phyloP scores from a whole-genome alignment of 768 basidiomycete genomes.

The Kwoniella pini region DNA sequence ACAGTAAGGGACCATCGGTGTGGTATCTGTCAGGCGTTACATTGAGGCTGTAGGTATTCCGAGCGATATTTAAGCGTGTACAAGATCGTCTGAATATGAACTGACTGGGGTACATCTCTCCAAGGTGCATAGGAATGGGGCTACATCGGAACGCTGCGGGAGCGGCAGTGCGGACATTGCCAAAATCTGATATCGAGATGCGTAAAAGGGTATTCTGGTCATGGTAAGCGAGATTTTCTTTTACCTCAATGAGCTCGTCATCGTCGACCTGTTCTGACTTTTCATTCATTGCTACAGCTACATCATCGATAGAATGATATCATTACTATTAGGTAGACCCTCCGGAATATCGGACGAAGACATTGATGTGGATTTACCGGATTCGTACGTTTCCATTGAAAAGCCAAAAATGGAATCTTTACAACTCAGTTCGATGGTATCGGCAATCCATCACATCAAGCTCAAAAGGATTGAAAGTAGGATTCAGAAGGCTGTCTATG shows the following conservation, averaged over 20 bases:
- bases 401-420: background rate
- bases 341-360: constrained; percentile 41
- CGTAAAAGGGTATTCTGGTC: constrained; percentile 48
- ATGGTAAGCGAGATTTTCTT: constrained; percentile 17
- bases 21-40: constrained; percentile 27
- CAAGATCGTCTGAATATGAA: no score
- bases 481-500: constrained; percentile 24
- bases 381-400: background rate
- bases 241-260: constrained; percentile 18
- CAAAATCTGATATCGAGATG: constrained; percentile 24
- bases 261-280: background rate
- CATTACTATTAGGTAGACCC: constrained; percentile 37
- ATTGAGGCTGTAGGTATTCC: constrained; percentile 18
- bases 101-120: no score
- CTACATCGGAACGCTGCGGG: constrained; percentile 17
- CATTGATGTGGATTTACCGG: constrained; percentile 40
- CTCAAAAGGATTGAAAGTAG: constrained; percentile 25
- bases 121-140: constrained; percentile 23
- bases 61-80: no score
- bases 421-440: constrained; percentile 18
- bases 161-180: background rate
- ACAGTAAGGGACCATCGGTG: constrained; percentile 27
- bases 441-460: constrained; percentile 28
- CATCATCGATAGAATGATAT: constrained; percentile 31
- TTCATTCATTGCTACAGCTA: constrained; percentile 10